Percentiles rank a stretch among this genome's conserved stretches.
Conservation (phyloP, 495 filamentous ascomycete species). For the Thermothielavioides terrestris region DNA sequence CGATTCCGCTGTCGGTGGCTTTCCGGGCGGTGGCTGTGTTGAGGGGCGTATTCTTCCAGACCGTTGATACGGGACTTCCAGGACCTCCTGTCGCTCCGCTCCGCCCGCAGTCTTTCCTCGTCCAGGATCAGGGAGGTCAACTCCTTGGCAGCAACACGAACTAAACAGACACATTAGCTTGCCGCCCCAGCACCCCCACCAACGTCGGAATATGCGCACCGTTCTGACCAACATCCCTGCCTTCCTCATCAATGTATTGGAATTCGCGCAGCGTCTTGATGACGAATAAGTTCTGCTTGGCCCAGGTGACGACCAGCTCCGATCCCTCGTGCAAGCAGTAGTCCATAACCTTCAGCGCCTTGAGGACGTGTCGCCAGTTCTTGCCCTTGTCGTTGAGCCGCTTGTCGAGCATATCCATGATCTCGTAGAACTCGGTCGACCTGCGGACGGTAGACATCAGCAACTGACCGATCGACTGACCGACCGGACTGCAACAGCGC, state of each 20-base stretch:
- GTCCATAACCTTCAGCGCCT: conserved; percentile 94
- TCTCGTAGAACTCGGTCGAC: conserved; percentile 91
- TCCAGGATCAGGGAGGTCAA: conserved; percentile 89
- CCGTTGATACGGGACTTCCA: conserved; percentile 97
- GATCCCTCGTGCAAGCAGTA: conserved; percentile 98
- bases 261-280: conserved; percentile 98
- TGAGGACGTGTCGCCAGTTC: conserved; percentile 98
- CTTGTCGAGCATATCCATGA: conserved; percentile 99
- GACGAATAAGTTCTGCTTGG: conserved; percentile 93
- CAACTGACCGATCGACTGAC: too few relatives aligned
- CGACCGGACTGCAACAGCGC: neutral
- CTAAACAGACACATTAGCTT: conserved; percentile 38
- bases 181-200: neutral
- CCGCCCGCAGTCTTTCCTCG: conserved; percentile 85
- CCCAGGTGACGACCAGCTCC: conserved; percentile 95
- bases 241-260: conserved; percentile 89
- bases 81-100: conserved; percentile 82
- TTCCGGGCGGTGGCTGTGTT: conserved; percentile 30
- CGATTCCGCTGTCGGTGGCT: conserved; percentile 38
- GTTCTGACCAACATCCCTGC: conserved; percentile 89
- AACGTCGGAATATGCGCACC: conserved; percentile 42
- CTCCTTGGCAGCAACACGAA: conserved; percentile 93
- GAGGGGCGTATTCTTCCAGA: conserved; percentile 68
- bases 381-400: conserved; percentile 98
- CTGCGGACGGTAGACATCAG: conserved; percentile 3